Base-by-base conservation (phyloP, 306 rosid species). In the Castanopsis chinensis region DNA sequence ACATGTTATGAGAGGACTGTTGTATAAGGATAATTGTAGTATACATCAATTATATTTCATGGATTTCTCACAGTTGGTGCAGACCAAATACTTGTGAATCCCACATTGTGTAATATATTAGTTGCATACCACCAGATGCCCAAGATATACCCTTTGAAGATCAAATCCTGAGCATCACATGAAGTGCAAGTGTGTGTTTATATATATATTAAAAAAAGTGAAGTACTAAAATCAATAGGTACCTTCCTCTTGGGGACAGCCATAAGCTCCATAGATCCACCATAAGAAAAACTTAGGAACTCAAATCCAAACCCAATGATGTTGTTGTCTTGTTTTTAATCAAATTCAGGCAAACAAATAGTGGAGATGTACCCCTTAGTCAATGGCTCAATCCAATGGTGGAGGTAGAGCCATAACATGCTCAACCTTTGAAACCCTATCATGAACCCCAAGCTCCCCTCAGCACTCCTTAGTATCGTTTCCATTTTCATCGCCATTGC, bases 191-290 rank as follows among this genome's bases (percentile, higher is more conserved):
- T 37, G 45, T 25, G 27, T 25, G 2, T 25, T 0, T 25, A 14
- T 18, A 7, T 18, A 13, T 35, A 18, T 23, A 12, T 25, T 28
- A 63, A 4, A 14, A 9, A 67, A 67, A 35, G 10, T 33, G 72
- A 3, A 19, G 72, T 35, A 37, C 11, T 37, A 37, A 37, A 37
- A 10, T 37, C 23, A 19, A 23, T 18, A 33, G 17, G 13, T 60
- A 85, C 91, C 88, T 88, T 86, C 61, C 76, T 81, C 86, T 83
- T 86, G 43, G 91, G 91, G 56, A 88, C 88, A 70, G 89, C 91
- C 89, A 88, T 88, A 60, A 88, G 91, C 81, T 88, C 89, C 88
- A 88, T 85, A 30, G 86, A 83, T 30, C 85, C 85, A 27, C 75
- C 74, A 41, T 63, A 83, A 1, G 73, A 25, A 75, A 81, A 76